Evolutionary conservation across 768 basidiomycete species (phyloP).

Genomic region (Amanita rubescens): DNA sequence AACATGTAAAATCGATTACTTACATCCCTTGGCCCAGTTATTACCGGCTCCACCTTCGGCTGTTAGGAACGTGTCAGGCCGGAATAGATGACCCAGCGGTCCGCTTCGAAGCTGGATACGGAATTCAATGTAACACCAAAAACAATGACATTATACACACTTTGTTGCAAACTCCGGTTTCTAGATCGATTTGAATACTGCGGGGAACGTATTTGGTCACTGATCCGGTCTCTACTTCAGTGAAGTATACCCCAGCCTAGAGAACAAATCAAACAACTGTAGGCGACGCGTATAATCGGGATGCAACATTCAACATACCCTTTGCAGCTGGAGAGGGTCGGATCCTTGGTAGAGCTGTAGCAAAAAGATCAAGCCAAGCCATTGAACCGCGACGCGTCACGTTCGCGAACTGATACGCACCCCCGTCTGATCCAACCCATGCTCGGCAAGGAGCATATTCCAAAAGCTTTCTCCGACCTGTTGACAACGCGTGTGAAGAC

Average conservation of each 20-base stretch:
- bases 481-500: slow-evolving; percentile 1
- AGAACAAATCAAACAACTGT: slow-evolving; percentile 1
- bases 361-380: slow-evolving; percentile 12
- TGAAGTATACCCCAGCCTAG: slow-evolving; percentile 79
- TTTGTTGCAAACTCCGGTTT: slow-evolving; percentile 76
- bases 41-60: slow-evolving; percentile 70
- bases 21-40: slow-evolving; percentile 95
- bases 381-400: slow-evolving; percentile 8
- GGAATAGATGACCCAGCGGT: slow-evolving; percentile 66
- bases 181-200: slow-evolving; percentile 86
- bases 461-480: slow-evolving; percentile 82
- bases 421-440: slow-evolving; percentile 69
- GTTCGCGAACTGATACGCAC: slow-evolving; percentile 31
- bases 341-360: slow-evolving; percentile 60
- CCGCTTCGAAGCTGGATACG: slow-evolving; percentile 53
- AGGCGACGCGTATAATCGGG: no score
- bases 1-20: slow-evolving; percentile 21
- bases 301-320: slow-evolving; percentile 36
- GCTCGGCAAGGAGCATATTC: slow-evolving; percentile 81
- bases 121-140: slow-evolving; percentile 1
- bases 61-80: slow-evolving; percentile 79
- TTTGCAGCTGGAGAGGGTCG: slow-evolving; percentile 66
- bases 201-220: slow-evolving; percentile 79
- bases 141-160: slow-evolving; percentile 31
- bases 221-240: slow-evolving; percentile 48